These are phyloP conservation scores for Colletotrichum coccodes DNA, from an alignment of 2,329 filamentous ascomycete genomes.

Conservation along the genomic window DNA sequence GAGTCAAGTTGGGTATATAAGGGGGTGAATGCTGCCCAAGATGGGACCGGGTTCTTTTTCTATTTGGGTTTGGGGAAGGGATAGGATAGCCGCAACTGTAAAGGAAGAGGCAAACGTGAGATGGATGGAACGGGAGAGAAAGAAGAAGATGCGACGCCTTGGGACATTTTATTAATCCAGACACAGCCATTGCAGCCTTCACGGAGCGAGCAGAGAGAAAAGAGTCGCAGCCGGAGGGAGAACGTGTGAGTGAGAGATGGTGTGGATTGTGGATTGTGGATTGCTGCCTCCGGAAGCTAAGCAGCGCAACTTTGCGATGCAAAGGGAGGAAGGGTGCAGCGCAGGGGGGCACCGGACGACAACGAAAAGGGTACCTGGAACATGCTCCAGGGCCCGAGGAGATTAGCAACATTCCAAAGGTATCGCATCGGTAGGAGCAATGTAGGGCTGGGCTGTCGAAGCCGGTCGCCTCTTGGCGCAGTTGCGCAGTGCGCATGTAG, in stretches of 20 bases:
- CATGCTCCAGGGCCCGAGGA: slow-evolving; percentile 16
- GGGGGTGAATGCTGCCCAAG: slow-evolving; percentile 23
- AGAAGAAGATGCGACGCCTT: slow-evolving; percentile 15
- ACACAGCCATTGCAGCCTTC: slow-evolving; percentile 26
- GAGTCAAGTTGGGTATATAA: slow-evolving; percentile 33
- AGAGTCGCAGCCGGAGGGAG: slow-evolving; percentile 6
- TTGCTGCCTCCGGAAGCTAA: slow-evolving; percentile 27
- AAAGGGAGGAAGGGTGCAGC: slow-evolving; percentile 20
- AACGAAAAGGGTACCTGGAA: slow-evolving; percentile 25
- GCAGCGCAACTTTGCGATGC: slow-evolving; percentile 18
- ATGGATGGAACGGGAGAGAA: slow-evolving; percentile 15
- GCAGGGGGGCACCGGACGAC: slow-evolving; percentile 10
- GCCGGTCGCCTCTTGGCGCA: slow-evolving; percentile 15
- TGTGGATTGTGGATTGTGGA: slow-evolving; percentile 25
- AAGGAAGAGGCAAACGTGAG: slow-evolving; percentile 3
- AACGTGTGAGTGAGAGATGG: not conserved
- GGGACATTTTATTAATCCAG: slow-evolving; percentile 29
- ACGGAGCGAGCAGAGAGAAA: slow-evolving; percentile 3
- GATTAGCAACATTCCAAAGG: slow-evolving; percentile 28
- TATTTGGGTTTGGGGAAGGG: slow-evolving; percentile 10
- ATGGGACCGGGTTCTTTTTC: slow-evolving; percentile 25
- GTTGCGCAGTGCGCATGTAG: not conserved
- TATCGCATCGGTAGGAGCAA: slow-evolving; percentile 24
- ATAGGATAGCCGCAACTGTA: slow-evolving; percentile 12
- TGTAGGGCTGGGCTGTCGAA: slow-evolving; percentile 23